These are phyloP conservation scores for Puccinellia tenuiflora DNA, from an alignment of 176 grass and related monocot genomes.

Conservation along the genomic window DNA sequence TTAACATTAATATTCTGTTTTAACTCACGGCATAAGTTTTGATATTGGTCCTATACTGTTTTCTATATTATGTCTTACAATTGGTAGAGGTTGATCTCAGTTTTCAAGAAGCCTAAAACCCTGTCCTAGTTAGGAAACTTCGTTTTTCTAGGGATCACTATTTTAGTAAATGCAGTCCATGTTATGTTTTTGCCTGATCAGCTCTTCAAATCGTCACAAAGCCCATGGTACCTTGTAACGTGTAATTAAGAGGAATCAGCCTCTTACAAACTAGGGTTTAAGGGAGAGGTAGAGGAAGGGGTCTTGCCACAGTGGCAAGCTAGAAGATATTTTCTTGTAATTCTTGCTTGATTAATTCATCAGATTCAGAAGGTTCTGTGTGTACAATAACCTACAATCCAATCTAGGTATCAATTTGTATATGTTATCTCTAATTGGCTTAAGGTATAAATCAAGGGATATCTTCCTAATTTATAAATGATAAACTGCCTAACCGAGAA, in stretches of 20 bases:
- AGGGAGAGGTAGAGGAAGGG: not conserved
- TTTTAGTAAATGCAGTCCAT: not conserved
- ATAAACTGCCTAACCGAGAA: not conserved
- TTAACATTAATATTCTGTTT: not conserved
- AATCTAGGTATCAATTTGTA: not conserved
- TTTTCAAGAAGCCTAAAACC: not conserved
- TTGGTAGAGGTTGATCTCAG: not conserved
- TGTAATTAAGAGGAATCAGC: not conserved
- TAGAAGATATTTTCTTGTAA: not conserved
- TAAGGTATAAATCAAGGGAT: not conserved
- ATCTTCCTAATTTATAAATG: not conserved
- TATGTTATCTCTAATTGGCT: not conserved
- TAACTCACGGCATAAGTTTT: not conserved
- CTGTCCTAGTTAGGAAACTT: not conserved
- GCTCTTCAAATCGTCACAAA: not conserved
- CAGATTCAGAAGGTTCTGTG: not conserved
- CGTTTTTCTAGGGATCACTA: not conserved
- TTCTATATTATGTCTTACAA: not conserved
- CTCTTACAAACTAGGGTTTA: not conserved
- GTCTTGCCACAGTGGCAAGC: not conserved
- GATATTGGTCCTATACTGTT: not conserved
- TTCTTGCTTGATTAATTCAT: not conserved
- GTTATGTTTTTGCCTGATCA: not conserved
- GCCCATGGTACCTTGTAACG: constrained; percentile 2
- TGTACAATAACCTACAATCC: not conserved